Evolutionary conservation across 345 rosid species (phyloP).

Genomic region (Sisymbrium irio): DNA sequence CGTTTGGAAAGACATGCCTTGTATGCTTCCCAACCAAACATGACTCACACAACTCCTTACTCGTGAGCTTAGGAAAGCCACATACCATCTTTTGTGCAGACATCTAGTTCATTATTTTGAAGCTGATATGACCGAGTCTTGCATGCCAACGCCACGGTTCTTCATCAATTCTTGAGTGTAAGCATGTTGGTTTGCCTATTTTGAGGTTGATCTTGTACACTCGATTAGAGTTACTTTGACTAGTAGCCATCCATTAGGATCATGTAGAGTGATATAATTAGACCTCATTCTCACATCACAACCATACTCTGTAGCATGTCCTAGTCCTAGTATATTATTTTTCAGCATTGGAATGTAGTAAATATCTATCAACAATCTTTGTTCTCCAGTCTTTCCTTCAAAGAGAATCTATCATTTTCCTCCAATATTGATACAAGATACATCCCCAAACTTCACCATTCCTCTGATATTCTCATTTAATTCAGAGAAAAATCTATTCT

Average conservation of each 20-base stretch:
- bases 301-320: background rate
- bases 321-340: background rate
- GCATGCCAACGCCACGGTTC: too few species aligned
- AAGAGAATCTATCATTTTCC: background rate
- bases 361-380: background rate
- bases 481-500: background rate
- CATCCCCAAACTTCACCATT: background rate
- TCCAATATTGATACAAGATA: background rate
- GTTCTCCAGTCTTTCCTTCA: background rate
- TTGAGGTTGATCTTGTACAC: too few species aligned
- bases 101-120: too few species aligned
- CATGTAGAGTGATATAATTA: too few species aligned
- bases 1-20: background rate
- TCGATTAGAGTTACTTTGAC: too few species aligned
- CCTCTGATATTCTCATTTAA: background rate
- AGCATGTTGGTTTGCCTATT: too few species aligned
- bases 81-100: too few species aligned
- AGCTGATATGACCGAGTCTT: too few species aligned
- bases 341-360: background rate
- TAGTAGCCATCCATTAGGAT: too few species aligned
- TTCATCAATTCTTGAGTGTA: too few species aligned
- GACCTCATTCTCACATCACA: background rate
- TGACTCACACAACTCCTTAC: too few species aligned
- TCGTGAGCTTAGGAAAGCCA: too few species aligned
- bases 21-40: background rate